phyloP scores from a whole-genome alignment of 1,284 basidiomycete species.

The Apiotrichum domesticum region DNA sequence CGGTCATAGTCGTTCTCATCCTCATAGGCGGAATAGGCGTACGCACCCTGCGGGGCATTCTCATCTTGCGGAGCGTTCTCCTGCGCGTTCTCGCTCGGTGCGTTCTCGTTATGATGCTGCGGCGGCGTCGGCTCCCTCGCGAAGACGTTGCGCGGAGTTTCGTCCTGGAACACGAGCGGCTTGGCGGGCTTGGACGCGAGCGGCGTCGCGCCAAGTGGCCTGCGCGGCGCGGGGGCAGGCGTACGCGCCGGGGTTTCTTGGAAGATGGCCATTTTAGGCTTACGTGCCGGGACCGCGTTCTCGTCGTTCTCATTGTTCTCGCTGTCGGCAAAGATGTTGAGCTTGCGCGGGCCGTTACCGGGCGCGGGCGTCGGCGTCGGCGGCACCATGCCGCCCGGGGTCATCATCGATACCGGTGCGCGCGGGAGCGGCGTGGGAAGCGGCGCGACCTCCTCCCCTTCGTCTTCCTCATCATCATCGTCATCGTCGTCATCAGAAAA shows the following conservation, averaged over 20 bases:
- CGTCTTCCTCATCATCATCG: conserved; percentile 45
- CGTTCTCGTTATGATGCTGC: background rate
- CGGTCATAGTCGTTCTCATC: conserved; percentile 15
- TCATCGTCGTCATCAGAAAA: conserved; percentile 29
- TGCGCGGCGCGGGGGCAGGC: conserved; percentile 16
- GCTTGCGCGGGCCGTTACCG: conserved; percentile 4
- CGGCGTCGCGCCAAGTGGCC: conserved; percentile 26
- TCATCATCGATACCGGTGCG: conserved; percentile 29
- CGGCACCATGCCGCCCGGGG: conserved; percentile 36
- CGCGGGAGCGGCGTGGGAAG: conserved; percentile 37
- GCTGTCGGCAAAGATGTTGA: conserved; percentile 10
- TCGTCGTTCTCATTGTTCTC: conserved; percentile 15
- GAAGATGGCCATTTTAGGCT: conserved; percentile 37
- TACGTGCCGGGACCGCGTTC: conserved; percentile 22
- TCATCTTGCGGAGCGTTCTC: conserved; percentile 1
- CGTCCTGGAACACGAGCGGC: conserved; percentile 39
- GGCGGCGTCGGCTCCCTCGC: conserved; percentile 10
- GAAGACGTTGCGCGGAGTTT: conserved; percentile 22
- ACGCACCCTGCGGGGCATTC: conserved; percentile 11
- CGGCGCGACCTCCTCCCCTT: conserved; percentile 26
- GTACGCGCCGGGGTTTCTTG: conserved; percentile 36
- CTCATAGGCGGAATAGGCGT: conserved; percentile 14
- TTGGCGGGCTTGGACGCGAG: conserved; percentile 26
- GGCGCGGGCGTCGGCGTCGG: conserved; percentile 46
- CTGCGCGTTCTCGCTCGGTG: background rate